Evolutionary conservation across 2,329 filamentous ascomycete species (phyloP).

Genomic region (Penicillium brasilianum): DNA sequence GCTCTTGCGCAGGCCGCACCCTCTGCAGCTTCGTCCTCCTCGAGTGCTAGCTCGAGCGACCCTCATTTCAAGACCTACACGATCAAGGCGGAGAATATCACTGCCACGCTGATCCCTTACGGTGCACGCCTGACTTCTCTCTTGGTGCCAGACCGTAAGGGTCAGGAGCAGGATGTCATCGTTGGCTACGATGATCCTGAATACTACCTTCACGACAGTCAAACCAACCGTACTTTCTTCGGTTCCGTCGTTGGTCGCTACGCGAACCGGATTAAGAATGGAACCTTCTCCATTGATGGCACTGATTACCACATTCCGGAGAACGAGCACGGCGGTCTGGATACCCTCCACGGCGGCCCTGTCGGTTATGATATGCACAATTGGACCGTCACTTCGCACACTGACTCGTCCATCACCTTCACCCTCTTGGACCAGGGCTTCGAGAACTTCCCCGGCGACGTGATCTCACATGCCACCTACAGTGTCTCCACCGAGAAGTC

Average conservation of each 20-base stretch:
- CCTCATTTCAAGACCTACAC: slow-evolving; percentile 51
- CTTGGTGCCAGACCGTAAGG: slow-evolving; percentile 57
- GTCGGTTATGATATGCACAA: slow-evolving; percentile 56
- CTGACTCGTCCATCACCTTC: slow-evolving; percentile 52
- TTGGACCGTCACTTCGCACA: slow-evolving; percentile 54
- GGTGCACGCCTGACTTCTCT: slow-evolving; percentile 55
- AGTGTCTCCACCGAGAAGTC: slow-evolving; percentile 47
- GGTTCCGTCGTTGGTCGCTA: slow-evolving; percentile 57
- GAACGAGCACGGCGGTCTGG: slow-evolving; percentile 57
- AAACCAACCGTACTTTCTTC: slow-evolving; percentile 55
- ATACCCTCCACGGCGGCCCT: slow-evolving; percentile 59
- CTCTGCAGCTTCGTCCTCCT: slow-evolving; percentile 21
- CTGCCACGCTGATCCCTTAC: slow-evolving; percentile 54
- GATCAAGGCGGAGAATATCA: slow-evolving; percentile 54
- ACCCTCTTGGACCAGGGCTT: slow-evolving; percentile 50
- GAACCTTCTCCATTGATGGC: slow-evolving; percentile 58
- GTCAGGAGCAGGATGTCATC: slow-evolving; percentile 54
- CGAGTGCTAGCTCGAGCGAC: slow-evolving; percentile 14
- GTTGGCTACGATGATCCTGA: slow-evolving; percentile 57
- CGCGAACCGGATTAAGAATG: slow-evolving; percentile 62
- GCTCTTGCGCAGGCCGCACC: slow-evolving; percentile 31
- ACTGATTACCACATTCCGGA: slow-evolving; percentile 54
- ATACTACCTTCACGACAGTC: slow-evolving; percentile 51
- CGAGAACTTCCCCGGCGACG: slow-evolving; percentile 53
- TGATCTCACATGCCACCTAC: slow-evolving; percentile 54